Percentiles rank a stretch among this genome's conserved stretches.
phyloP scores from a whole-genome alignment of 345 rosid species.

The Eucalyptus sp. region DNA sequence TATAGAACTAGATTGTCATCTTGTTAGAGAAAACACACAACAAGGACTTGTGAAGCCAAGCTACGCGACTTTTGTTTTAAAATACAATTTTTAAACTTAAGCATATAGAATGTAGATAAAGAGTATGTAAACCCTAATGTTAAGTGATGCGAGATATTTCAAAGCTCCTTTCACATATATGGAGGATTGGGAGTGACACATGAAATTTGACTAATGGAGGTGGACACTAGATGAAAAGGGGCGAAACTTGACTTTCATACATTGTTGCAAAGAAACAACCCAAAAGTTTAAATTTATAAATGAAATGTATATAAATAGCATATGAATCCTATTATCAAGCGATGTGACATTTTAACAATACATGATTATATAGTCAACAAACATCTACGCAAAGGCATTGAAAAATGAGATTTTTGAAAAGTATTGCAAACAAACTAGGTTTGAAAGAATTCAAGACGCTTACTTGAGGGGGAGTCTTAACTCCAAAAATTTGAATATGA shows the following conservation, averaged over 20 bases:
- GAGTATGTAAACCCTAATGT: too few species aligned
- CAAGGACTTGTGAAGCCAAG: background rate
- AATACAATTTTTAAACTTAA: too few species aligned
- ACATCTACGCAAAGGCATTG: background rate
- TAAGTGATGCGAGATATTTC: too few species aligned
- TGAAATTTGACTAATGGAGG: rapidly evolving
- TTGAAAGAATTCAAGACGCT: background rate
- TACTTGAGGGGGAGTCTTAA: background rate
- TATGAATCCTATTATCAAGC: background rate
- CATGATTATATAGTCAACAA: rapidly evolving
- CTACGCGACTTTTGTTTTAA: rapidly evolving
- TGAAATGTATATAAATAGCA: background rate
- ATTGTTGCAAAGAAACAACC: rapidly evolving
- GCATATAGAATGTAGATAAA: background rate
- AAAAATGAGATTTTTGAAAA: background rate
- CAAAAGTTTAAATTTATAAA: too few species aligned
- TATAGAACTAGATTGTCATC: background rate
- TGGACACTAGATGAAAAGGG: rapidly evolving
- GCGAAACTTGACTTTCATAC: rapidly evolving
- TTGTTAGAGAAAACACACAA: background rate
- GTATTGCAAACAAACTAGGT: background rate
- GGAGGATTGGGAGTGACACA: rapidly evolving
- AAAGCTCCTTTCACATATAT: background rate
- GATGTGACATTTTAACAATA: background rate
- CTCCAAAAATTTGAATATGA: background rate